Conservation (phyloP, 2,329 filamentous ascomycete genomes). For the Aspergillus sclerotialis region DNA sequence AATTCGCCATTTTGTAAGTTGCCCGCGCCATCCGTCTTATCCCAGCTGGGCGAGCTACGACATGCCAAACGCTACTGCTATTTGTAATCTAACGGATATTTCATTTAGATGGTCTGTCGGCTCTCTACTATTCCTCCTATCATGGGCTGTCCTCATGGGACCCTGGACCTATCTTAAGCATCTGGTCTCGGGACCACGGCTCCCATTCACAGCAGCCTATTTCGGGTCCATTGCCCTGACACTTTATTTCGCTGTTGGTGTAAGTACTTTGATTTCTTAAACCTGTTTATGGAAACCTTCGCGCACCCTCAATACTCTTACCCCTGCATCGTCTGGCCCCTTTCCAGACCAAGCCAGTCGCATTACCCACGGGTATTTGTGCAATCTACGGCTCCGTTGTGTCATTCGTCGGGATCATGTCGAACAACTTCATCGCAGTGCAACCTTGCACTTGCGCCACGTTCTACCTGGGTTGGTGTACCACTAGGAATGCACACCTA, state of each 20-base stretch:
- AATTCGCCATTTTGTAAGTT: constrained; percentile 96
- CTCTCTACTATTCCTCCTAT: constrained; percentile 79
- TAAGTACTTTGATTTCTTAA: constrained; percentile 48
- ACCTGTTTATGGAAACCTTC: too few relatives aligned
- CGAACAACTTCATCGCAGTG: background rate
- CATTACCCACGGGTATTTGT: background rate
- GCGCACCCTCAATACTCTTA: too few relatives aligned
- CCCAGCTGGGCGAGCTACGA: too few relatives aligned
- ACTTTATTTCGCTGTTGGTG: constrained; percentile 84
- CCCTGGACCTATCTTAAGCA: constrained; percentile 76
- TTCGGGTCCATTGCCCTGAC: constrained; percentile 89
- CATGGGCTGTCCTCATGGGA: constrained; percentile 93
- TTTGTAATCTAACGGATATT: constrained; percentile 19
- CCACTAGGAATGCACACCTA: background rate
- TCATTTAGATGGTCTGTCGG: constrained; percentile 81
- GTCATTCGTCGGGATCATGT: background rate
- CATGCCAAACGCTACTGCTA: constrained; percentile 13
- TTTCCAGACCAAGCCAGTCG: background rate
- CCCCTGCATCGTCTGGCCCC: constrained; percentile 1
- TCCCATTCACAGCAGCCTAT: constrained; percentile 91
- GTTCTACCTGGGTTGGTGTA: constrained; percentile 4
- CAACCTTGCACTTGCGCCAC: background rate
- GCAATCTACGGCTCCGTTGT: background rate
- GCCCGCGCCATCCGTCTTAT: background rate
- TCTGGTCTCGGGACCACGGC: constrained; percentile 71